These are phyloP conservation scores for Phlebiopsis flavidoalba DNA, from an alignment of 768 basidiomycete genomes.

Conservation along the genomic window DNA sequence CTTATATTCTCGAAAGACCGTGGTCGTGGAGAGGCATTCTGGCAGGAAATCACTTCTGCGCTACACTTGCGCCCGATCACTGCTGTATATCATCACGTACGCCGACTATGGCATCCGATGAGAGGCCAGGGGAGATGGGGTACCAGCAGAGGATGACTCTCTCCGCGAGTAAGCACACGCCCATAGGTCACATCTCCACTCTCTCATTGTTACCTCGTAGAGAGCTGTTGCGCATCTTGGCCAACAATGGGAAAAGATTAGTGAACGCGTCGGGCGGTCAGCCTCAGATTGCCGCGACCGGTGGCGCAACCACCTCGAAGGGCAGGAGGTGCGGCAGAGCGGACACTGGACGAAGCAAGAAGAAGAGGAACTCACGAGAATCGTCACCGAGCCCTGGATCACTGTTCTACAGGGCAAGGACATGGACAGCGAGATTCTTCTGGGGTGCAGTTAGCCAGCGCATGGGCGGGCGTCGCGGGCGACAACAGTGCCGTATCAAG, in stretches of 20 bases:
- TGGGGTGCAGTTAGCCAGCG: constrained; percentile 73
- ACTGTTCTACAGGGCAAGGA: constrained; percentile 68
- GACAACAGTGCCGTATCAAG: constrained; percentile 86
- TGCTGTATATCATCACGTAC: constrained; percentile 80
- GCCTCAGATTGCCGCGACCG: constrained; percentile 81
- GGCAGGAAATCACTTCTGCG: constrained; percentile 71
- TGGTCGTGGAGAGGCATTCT: constrained; percentile 59
- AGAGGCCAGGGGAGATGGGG: constrained; percentile 71
- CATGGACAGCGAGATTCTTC: constrained; percentile 74
- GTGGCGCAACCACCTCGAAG: constrained; percentile 76
- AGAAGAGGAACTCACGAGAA: constrained; percentile 66
- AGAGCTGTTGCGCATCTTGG: constrained; percentile 70
- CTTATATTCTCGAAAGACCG: constrained; percentile 67
- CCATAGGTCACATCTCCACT: not conserved
- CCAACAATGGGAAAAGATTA: constrained; percentile 79
- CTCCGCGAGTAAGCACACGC: constrained; percentile 51
- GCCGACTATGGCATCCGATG: constrained; percentile 63
- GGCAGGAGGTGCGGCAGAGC: constrained; percentile 54
- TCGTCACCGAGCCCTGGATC: constrained; percentile 72
- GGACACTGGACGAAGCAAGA: constrained; percentile 79
- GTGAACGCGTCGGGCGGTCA: constrained; percentile 64
- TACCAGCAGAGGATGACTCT: constrained; percentile 54
- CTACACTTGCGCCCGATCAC: constrained; percentile 75
- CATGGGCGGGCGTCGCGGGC: constrained; percentile 71
- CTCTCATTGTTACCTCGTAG: constrained; percentile 30